These are phyloP conservation scores for Tetraselmis chui DNA, from an alignment of 139 green algal genomes.

Conservation along the genomic window DNA sequence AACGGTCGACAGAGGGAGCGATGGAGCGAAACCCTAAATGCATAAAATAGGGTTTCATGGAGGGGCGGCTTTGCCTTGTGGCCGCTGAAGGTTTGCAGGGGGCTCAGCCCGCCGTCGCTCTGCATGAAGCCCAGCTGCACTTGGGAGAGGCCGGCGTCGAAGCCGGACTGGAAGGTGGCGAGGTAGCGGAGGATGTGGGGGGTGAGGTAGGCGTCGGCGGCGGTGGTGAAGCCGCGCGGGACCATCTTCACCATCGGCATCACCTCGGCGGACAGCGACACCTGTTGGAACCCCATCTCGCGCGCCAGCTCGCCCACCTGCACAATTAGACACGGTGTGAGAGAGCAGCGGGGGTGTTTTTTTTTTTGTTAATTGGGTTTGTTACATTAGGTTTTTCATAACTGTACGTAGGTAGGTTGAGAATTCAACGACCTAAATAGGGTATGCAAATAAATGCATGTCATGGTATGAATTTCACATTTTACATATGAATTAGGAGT, in stretches of 20 bases:
- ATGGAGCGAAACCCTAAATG: no score
- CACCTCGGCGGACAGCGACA: slow-evolving; percentile 71
- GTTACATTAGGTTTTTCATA: no score
- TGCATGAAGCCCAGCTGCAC: slow-evolving; percentile 80
- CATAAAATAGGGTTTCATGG: no score
- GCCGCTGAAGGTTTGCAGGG: slow-evolving; percentile 68
- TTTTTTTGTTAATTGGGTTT: no score
- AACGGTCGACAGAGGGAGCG: no score
- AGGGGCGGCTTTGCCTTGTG: slow-evolving; percentile 61
- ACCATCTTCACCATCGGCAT: slow-evolving; percentile 98
- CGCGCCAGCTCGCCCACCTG: slow-evolving; percentile 56
- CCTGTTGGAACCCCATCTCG: slow-evolving; percentile 71
- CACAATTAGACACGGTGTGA: no score
- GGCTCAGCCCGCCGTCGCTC: slow-evolving; percentile 76
- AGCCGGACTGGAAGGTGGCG: slow-evolving; percentile 70
- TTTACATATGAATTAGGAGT: no score
- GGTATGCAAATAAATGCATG: no score
- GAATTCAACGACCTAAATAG: no score
- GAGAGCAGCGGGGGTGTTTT: no score
- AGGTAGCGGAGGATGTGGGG: slow-evolving; percentile 82
- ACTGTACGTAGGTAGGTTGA: no score
- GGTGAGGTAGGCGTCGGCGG: slow-evolving; percentile 92
- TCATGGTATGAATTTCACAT: no score
- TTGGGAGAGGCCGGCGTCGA: slow-evolving; percentile 62
- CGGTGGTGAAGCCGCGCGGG: slow-evolving; percentile 89